These are phyloP conservation scores for Euryodendron excelsum DNA, from an alignment of 148 eudicot genomes.

Conservation along the genomic window DNA sequence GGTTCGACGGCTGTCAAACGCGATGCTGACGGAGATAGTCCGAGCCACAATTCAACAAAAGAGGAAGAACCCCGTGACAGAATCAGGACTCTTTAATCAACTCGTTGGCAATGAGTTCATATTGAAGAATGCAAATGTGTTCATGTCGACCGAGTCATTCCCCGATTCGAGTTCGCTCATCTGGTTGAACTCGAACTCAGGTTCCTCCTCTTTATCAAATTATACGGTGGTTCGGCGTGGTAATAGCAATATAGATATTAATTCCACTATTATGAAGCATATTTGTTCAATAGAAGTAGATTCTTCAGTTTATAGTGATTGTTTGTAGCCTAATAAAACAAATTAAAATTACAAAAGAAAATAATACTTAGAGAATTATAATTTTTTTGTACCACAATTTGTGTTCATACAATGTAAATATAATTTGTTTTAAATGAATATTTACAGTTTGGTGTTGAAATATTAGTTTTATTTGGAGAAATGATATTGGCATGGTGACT, in stretches of 20 bases:
- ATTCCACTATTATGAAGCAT: conserved; percentile 36
- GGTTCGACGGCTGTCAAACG: conserved; percentile 49
- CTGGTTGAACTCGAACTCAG: conserved; percentile 14
- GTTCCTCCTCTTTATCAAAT: conserved; percentile 12
- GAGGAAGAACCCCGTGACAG: conserved; percentile 51
- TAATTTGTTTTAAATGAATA: too few species aligned
- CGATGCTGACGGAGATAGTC: conserved; percentile 60
- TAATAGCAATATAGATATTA: conserved; percentile 44
- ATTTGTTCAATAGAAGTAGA: conserved; percentile 50
- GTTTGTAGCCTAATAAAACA: conserved; percentile 27
- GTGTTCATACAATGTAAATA: neutral
- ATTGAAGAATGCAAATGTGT: conserved; percentile 42
- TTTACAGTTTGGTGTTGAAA: too few species aligned
- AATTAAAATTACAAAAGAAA: neutral
- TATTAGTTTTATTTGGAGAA: too few species aligned
- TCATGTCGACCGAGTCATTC: conserved; percentile 40
- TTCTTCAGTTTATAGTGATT: conserved; percentile 55
- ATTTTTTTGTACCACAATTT: neutral
- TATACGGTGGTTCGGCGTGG: conserved; percentile 29
- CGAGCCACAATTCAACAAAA: conserved; percentile 43
- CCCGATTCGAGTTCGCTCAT: conserved; percentile 50
- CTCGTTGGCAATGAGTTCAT: conserved; percentile 50
- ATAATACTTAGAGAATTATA: neutral
- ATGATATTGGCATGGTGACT: too few species aligned
- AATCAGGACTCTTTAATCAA: conserved; percentile 56